Evolutionary conservation across 208 protist species (phyloP).

Genomic region (Acanthamoeba culbertsoni): DNA sequence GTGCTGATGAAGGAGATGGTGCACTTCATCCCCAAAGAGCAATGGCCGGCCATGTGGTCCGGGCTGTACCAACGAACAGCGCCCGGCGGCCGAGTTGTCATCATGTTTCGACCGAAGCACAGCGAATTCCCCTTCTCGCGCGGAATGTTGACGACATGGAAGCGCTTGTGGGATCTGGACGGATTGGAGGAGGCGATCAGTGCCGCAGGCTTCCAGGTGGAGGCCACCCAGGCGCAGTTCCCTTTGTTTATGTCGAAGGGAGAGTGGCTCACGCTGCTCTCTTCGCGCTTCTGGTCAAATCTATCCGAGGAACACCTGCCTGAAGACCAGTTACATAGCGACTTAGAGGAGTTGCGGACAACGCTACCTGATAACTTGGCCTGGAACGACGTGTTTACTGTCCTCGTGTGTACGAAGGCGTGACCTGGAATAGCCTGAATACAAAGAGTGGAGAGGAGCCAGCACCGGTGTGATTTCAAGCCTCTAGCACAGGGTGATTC

Average conservation of each 20-base stretch:
- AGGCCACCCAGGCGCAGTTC: background rate
- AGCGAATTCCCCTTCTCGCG: background rate
- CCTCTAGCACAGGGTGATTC: too few relatives aligned
- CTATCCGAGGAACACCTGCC: background rate
- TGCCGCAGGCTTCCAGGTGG: background rate
- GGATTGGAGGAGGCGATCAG: background rate
- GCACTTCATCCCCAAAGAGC: background rate
- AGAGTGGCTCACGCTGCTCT: background rate
- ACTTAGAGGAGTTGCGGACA: background rate
- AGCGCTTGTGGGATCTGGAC: background rate
- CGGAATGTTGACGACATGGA: background rate
- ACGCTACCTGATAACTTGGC: background rate
- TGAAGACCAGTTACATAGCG: background rate
- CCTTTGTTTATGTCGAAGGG: background rate
- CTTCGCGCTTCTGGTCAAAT: background rate
- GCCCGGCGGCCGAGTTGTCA: background rate
- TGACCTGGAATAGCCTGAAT: too few relatives aligned
- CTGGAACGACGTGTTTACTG: too few relatives aligned
- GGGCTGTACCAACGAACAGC: background rate
- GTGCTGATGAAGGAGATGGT: conserved; percentile 16
- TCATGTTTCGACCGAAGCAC: background rate
- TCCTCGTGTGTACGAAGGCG: too few relatives aligned
- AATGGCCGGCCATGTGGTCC: background rate
- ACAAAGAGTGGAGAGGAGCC: too few relatives aligned
- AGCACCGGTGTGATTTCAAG: too few relatives aligned